Evolutionary conservation across 805 yeast species (phyloP).

Genomic region (Maudiozyma turicensis): DNA sequence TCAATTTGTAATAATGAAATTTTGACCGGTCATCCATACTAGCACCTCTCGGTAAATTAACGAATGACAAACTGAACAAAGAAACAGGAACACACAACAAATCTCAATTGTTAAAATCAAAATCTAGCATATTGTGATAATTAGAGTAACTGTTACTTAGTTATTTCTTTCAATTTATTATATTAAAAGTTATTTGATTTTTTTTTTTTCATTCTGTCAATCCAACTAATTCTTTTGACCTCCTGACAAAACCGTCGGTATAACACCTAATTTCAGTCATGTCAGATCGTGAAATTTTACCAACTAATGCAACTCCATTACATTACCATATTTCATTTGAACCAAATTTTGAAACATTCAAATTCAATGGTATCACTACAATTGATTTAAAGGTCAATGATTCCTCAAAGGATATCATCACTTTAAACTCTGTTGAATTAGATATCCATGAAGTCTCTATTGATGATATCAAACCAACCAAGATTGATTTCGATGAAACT

Average conservation of each 20-base stretch:
- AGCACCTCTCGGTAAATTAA: too few relatives aligned
- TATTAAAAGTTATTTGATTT: background rate
- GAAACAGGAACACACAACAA: too few relatives aligned
- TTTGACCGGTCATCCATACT: too few relatives aligned
- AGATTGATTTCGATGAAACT: constrained; percentile 36
- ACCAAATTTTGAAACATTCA: constrained; percentile 50
- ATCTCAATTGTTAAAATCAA: too few relatives aligned
- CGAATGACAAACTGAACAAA: too few relatives aligned
- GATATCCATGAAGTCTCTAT: constrained; percentile 45
- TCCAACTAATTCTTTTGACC: background rate
- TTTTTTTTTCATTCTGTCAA: background rate
- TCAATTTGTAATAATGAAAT: too few relatives aligned
- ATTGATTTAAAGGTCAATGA: constrained; percentile 48
- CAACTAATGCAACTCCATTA: constrained; percentile 55
- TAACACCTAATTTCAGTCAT: background rate
- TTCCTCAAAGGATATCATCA: constrained; percentile 32
- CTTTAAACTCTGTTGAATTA: constrained; percentile 57
- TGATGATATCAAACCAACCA: constrained; percentile 29
- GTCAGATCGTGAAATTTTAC: constrained; percentile 38
- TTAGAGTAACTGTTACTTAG: too few relatives aligned
- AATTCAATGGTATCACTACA: constrained; percentile 43
- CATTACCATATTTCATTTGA: constrained; percentile 62
- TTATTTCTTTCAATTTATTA: too few relatives aligned
- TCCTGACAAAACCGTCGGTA: too few relatives aligned
- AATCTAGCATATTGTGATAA: too few relatives aligned